Percentiles rank a stretch among this genome's conserved stretches.
Conservation (phyloP, 805 yeast species). For the Saccharomycopsis microspora region DNA sequence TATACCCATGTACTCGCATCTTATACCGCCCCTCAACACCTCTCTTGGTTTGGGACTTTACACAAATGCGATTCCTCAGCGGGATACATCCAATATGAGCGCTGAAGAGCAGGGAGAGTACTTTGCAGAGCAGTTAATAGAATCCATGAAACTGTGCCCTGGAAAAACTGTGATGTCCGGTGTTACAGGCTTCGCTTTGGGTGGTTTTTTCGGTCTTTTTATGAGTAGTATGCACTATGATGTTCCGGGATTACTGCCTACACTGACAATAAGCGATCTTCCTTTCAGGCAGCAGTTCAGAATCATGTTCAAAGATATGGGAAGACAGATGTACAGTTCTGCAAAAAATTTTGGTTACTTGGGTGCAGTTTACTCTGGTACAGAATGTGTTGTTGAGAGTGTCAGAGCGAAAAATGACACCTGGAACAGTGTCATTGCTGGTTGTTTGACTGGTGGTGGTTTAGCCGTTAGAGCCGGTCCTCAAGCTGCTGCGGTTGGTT, state of each 20-base stretch:
- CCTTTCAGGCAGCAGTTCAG: conserved; percentile 92
- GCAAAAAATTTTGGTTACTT: conserved; percentile 93
- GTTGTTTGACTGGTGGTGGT: conserved; percentile 96
- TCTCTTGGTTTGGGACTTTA: neutral
- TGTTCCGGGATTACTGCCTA: conserved; percentile 50
- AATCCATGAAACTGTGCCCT: conserved; percentile 85
- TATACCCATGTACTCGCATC: neutral
- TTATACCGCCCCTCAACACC: neutral
- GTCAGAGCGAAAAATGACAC: conserved; percentile 83
- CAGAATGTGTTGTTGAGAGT: conserved; percentile 83
- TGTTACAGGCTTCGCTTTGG: conserved; percentile 85
- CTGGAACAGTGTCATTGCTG: conserved; percentile 85
- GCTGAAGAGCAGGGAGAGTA: conserved; percentile 89
- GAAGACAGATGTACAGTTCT: conserved; percentile 70
- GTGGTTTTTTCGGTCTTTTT: conserved; percentile 91
- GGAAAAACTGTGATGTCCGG: conserved; percentile 90
- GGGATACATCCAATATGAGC: conserved; percentile 38
- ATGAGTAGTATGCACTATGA: conserved; percentile 61
- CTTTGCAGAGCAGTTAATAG: conserved; percentile 77
- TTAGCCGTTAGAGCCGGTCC: conserved; percentile 90
- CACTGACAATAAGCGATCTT: conserved; percentile 57
- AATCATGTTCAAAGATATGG: conserved; percentile 87
- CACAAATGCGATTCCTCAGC: neutral
- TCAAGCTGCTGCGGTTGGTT: conserved; percentile 79
- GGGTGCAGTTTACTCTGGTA: conserved; percentile 85